Base-by-base conservation (phyloP, 768 basidiomycete species). In the Mycena polygramma region DNA sequence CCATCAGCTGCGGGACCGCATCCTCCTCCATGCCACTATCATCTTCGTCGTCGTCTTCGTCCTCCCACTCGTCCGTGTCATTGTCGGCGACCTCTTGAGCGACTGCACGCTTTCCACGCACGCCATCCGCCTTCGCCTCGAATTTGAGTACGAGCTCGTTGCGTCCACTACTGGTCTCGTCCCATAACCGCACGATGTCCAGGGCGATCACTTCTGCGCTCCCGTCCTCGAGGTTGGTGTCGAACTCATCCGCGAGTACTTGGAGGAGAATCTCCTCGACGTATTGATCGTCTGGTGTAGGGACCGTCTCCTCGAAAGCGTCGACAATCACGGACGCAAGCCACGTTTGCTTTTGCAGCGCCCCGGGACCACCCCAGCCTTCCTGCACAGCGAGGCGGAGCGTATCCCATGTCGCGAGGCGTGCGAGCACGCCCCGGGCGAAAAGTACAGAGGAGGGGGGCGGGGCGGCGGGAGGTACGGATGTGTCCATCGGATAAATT, bases 181-280 rank as follows among this genome's bases (percentile, higher is more conserved):
- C 86, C 91, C 94, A 96, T 35, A 96, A 80, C 46, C 75, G 79
- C 37, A 94, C 85, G 39, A 96, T 83, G 75, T 96, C 94, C 72
- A 77, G 81, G 14, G 95, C 92, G 51, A 98, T 90, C 4, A 78
- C 81, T 66, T 90, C 90, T 1, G 91, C 90, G 63, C 94, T 96
- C 22, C 89, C 94, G 75, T 99, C 97, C 73, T 98, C 96, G 26
- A 98, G 81, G 14, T 86, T 81, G 17, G 90, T 87, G 24, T 96
- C 95, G 75, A 95, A 98, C 77, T 98, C 97, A 74, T 98, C 95
- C 10, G 85, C 84, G 86, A 98, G 90, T 55, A 94, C 88, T 76
- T 97, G 95, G 15, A 93, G 83, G 17, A 99, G 84, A 72, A 92
- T 83, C 61, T 94, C 90, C 75, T 94, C 95, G 70, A 99, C 82